Evolutionary conservation across 495 filamentous ascomycete species (phyloP).

Genomic region (Aspergillus baeticus): DNA sequence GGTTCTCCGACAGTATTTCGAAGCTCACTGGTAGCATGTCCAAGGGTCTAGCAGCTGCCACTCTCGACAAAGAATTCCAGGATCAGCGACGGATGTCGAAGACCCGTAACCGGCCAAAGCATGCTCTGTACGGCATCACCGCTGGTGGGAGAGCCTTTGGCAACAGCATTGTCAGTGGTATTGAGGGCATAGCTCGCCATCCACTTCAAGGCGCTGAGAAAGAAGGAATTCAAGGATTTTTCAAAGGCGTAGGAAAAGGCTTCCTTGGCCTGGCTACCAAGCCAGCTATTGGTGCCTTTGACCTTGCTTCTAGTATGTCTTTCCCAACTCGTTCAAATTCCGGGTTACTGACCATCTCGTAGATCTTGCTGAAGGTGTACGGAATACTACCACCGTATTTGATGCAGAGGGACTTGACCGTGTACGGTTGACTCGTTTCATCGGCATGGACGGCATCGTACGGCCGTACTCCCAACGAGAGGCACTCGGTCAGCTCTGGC

Average conservation of each 20-base stretch:
- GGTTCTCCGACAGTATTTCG: slow-evolving; percentile 91
- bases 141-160: slow-evolving; percentile 94
- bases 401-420: slow-evolving; percentile 92
- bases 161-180: slow-evolving; percentile 84
- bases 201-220: slow-evolving; percentile 95
- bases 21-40: slow-evolving; percentile 96
- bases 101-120: slow-evolving; percentile 90
- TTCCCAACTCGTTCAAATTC: not conserved
- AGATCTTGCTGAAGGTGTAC: slow-evolving; percentile 91
- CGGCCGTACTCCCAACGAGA: slow-evolving; percentile 95
- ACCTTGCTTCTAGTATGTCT: slow-evolving; percentile 77
- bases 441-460: slow-evolving; percentile 88
- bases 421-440: slow-evolving; percentile 86
- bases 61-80: slow-evolving; percentile 97
- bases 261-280: slow-evolving; percentile 91
- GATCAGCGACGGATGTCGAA: slow-evolving; percentile 91
- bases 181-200: slow-evolving; percentile 89
- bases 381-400: slow-evolving; percentile 98
- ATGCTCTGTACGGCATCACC: slow-evolving; percentile 93
- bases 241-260: slow-evolving; percentile 97
- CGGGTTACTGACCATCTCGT: slow-evolving; percentile 22
- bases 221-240: slow-evolving; percentile 88
- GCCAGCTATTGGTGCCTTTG: slow-evolving; percentile 93
- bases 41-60: slow-evolving; percentile 91
- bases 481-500: slow-evolving; percentile 96